These are phyloP conservation scores for Aspergillus udagawae DNA, from an alignment of 2,329 filamentous ascomycete species.

Conservation along the genomic window DNA sequence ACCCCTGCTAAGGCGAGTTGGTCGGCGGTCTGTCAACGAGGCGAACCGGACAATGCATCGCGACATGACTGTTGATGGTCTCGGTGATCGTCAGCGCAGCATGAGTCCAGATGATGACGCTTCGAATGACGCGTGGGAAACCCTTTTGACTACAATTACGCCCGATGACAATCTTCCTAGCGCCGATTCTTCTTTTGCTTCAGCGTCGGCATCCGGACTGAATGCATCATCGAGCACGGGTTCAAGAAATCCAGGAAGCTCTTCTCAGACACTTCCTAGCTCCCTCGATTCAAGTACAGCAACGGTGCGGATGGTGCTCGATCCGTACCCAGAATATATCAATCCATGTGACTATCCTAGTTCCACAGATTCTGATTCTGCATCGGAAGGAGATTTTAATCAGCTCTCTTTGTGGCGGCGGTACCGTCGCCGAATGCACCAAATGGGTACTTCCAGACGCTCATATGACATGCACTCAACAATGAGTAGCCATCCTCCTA, in stretches of 20 bases:
- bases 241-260: slow-evolving; percentile 36
- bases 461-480: slow-evolving; percentile 26
- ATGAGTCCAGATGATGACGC: slow-evolving; percentile 58
- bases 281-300: slow-evolving; percentile 18
- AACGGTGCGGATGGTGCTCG: slow-evolving; percentile 26
- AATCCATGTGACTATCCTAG: slow-evolving; percentile 37
- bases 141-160: slow-evolving; percentile 72
- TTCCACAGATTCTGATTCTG: slow-evolving; percentile 32
- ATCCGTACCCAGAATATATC: slow-evolving; percentile 32
- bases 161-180: slow-evolving; percentile 79
- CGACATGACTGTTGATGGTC: slow-evolving; percentile 56
- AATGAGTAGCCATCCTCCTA: slow-evolving; percentile 31
- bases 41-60: slow-evolving; percentile 14
- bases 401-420: slow-evolving; percentile 17
- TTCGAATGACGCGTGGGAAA: slow-evolving; percentile 68
- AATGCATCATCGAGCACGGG: slow-evolving; percentile 21
- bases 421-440: slow-evolving; percentile 15
- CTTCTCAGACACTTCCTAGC: slow-evolving; percentile 41
- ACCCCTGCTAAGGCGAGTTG: slow-evolving; percentile 31
- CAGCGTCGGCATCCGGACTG: slow-evolving; percentile 36
- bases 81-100: slow-evolving; percentile 81
- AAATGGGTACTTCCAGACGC: slow-evolving; percentile 19
- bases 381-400: slow-evolving; percentile 26
- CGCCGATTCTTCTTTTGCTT: slow-evolving; percentile 76
- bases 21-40: slow-evolving; percentile 29